Conservation (phyloP, 2,329 filamentous ascomycete genomes). For the Alternaria sp. region DNA sequence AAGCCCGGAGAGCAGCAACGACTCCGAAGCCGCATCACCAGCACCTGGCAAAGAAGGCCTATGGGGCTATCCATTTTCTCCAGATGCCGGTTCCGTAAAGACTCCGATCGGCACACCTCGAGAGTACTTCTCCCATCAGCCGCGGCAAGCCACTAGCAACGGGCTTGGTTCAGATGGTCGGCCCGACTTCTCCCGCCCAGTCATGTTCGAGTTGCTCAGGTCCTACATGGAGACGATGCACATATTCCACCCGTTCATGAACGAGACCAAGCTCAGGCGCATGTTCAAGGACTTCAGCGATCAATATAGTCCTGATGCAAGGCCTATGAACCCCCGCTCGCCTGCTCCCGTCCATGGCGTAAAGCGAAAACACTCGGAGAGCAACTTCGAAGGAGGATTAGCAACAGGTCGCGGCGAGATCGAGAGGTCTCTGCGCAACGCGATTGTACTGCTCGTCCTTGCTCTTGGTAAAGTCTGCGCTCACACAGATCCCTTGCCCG, state of each 20-base stretch:
- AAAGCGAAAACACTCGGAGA: constrained; percentile 46
- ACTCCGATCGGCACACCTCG: constrained; percentile 27
- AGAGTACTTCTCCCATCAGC: constrained; percentile 35
- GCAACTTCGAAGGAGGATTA: constrained; percentile 33
- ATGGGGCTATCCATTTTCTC: constrained; percentile 57
- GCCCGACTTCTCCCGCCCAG: constrained; percentile 60
- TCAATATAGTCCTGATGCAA: constrained; percentile 43
- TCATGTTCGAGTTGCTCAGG: constrained; percentile 57
- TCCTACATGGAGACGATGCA: constrained; percentile 68
- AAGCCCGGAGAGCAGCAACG: constrained; percentile 44
- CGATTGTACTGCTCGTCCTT: constrained; percentile 80
- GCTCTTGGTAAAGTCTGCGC: constrained; percentile 85
- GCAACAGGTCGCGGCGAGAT: constrained; percentile 31
- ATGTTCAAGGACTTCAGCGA: constrained; percentile 59
- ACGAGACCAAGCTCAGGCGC: constrained; percentile 58
- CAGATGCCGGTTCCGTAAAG: constrained; percentile 41
- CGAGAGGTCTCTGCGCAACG: constrained; percentile 61
- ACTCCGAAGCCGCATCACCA: constrained; percentile 49
- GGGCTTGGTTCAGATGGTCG: constrained; percentile 61
- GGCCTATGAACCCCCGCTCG: constrained; percentile 25
- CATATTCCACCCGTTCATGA: constrained; percentile 68
- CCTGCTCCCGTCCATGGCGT: constrained; percentile 23
- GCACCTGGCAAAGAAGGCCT: constrained; percentile 54
- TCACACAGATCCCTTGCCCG: constrained; percentile 56
- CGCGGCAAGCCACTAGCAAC: constrained; percentile 37